Base-by-base conservation (phyloP, 768 basidiomycete species). In the Auriscalpium vulgare region DNA sequence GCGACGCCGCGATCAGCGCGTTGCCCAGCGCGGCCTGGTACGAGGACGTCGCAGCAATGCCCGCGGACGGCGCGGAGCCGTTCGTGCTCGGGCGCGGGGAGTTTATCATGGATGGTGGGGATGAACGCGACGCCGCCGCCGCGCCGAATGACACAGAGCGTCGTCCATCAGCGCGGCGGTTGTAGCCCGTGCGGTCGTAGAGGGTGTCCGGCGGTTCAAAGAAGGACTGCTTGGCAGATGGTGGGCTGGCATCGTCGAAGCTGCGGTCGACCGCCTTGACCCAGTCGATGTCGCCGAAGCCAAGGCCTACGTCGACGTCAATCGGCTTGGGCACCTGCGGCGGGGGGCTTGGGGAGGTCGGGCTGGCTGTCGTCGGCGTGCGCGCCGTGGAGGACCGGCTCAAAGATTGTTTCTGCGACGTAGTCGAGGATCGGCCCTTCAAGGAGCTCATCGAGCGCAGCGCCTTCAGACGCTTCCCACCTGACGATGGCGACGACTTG, bases 1-100 rank as follows among this genome's bases (percentile, higher is more conserved):
- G 95, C 1, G 93, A 95, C 0, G 95, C 95, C 21, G 91, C 91
- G 45, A 95, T 84, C 36, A 99, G 78, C 2, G 93, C 93, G 56
- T 88, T 92, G 37, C 87, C 91, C n/a, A 97, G 77, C 2, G 85
- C 78, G 13, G 81, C 84, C 61, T 90, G 87, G 64, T 81, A 81
- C 29, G 73, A 66, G 56, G 65, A 75, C 21, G 67, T 69, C n/a
- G 72, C 66, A 11, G 63, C 63, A 66, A 58, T 62, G 60, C 56
- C 50, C 43, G 55, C 61, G 62, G 29, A 69, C 64, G 50, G 66
- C 36, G 43, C 52, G 19, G 37, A 35, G 29, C 38, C 47, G 14
- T 34, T 10, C 35, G 46, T 64, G 60, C 69, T 72, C 16, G 71
- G 70, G 8, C 75, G 67, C 53, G 70, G 68, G 58, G 70, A 67